These are phyloP conservation scores for Opeltia flavorubescens DNA, from an alignment of 495 filamentous ascomycete species.

Conservation along the genomic window DNA sequence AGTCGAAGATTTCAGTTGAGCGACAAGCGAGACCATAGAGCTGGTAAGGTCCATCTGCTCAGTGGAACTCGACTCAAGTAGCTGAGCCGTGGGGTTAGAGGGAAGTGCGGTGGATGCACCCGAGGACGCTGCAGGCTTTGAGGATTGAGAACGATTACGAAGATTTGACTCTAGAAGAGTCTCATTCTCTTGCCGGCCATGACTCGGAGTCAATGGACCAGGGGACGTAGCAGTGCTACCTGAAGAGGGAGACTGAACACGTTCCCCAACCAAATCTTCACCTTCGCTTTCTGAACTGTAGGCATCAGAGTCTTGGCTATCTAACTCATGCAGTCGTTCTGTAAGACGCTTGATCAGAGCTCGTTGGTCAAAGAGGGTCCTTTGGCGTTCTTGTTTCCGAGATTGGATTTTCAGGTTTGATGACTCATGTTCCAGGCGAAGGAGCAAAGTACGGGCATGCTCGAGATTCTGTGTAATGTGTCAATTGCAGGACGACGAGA, in stretches of 20 bases:
- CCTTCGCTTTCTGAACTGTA: slow-evolving; percentile 7
- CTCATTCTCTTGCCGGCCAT: neutral
- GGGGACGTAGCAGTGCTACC: slow-evolving; percentile 9
- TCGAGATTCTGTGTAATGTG: slow-evolving; percentile 50
- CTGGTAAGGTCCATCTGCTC: slow-evolving; percentile 78
- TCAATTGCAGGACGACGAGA: neutral
- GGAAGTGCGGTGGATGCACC: slow-evolving; percentile 10
- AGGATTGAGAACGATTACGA: slow-evolving; percentile 20
- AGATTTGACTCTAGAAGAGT: slow-evolving; percentile 15
- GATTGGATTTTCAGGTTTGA: slow-evolving; percentile 47
- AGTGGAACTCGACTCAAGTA: slow-evolving; percentile 55
- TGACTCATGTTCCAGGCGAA: slow-evolving; percentile 62
- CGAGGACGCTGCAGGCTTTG: slow-evolving; percentile 5
- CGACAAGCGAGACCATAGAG: slow-evolving; percentile 64
- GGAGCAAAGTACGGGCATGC: slow-evolving; percentile 62
- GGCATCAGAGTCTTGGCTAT: slow-evolving; percentile 11
- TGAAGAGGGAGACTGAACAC: neutral
- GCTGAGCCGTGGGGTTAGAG: slow-evolving; percentile 20
- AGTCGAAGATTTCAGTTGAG: slow-evolving; percentile 61
- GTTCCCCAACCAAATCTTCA: slow-evolving; percentile 11
- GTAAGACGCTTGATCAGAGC: slow-evolving; percentile 15
- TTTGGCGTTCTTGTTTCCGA: slow-evolving; percentile 51
- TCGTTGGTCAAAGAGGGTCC: slow-evolving; percentile 34
- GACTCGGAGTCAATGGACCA: neutral
- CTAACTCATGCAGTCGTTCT: slow-evolving; percentile 11